Percentiles rank a stretch among this genome's conserved stretches.
Evolutionary conservation across 169 alveolate genomes (phyloP).

Genomic region (Eimeria sp.): DNA sequence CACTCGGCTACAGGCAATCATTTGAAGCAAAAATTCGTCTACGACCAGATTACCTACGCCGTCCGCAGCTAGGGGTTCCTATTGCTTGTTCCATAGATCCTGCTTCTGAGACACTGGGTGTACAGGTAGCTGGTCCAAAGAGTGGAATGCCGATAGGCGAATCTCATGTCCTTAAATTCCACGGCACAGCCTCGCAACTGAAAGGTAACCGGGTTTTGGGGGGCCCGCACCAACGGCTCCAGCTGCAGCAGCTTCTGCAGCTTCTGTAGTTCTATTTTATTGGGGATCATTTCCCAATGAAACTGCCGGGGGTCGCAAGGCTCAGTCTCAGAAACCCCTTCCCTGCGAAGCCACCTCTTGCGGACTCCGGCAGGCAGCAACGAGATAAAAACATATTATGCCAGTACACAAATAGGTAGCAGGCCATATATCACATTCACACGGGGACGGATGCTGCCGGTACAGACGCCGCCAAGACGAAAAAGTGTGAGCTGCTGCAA

Average conservation of each 20-base stretch:
- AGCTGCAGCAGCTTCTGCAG: conserved; percentile 52
- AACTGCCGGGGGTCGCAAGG: conserved; percentile 87
- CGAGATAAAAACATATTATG: not conserved
- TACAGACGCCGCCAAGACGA: not conserved
- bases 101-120: not conserved
- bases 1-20: conserved; percentile 72
- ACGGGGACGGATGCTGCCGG: not conserved
- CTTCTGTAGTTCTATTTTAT: conserved; percentile 83
- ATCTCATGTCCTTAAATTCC: conserved; percentile 39
- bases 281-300: conserved; percentile 86
- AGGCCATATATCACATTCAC: not conserved
- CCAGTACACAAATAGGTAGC: not conserved
- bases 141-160: conserved; percentile 50
- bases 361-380: not conserved
- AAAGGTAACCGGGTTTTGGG: conserved; percentile 64
- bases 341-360: not conserved
- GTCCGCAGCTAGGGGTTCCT: not conserved
- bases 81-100: not conserved
- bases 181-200: conserved; percentile 54
- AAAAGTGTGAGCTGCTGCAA: not conserved
- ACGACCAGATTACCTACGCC: conserved; percentile 43
- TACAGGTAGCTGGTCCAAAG: conserved; percentile 13
- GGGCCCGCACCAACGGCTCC: conserved; percentile 52
- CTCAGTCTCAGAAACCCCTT: conserved; percentile 45
- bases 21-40: conserved; percentile 53